These are phyloP conservation scores for Trametes polyzona DNA, from an alignment of 1,284 basidiomycete genomes.

Conservation along the genomic window DNA sequence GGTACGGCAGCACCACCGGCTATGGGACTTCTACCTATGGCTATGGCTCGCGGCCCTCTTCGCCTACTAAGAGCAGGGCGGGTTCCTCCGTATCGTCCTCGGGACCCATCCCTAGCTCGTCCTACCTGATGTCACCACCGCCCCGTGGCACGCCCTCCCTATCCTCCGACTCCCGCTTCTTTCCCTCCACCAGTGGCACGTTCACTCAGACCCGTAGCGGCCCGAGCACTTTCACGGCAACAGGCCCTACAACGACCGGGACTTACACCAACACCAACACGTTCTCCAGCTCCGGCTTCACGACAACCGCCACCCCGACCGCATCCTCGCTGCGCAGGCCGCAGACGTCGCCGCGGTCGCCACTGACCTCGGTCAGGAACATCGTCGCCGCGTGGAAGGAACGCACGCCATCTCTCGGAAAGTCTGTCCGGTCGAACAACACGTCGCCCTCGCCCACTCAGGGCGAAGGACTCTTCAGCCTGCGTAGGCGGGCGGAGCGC, in stretches of 20 bases:
- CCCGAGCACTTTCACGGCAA: conserved; percentile 29
- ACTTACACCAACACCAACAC: conserved; percentile 36
- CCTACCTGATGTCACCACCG: conserved; percentile 45
- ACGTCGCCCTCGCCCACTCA: conserved; percentile 39
- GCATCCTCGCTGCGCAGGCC: conserved; percentile 51
- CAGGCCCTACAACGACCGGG: conserved; percentile 26
- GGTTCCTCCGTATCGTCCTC: conserved; percentile 36
- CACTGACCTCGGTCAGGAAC: conserved; percentile 73
- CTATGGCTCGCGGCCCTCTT: conserved; percentile 47
- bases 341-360: conserved; percentile 64
- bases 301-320: conserved; percentile 36
- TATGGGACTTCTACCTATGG: conserved; percentile 35
- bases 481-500: conserved; percentile 60
- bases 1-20: conserved; percentile 36
- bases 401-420: conserved; percentile 50
- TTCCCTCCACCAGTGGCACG: conserved; percentile 40
- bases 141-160: conserved; percentile 29
- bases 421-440: conserved; percentile 35
- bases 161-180: conserved; percentile 41
- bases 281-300: conserved; percentile 38
- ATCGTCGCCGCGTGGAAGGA: conserved; percentile 83
- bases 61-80: conserved; percentile 48
- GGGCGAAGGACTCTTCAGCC: conserved; percentile 60
- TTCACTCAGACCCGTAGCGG: conserved; percentile 35
- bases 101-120: conserved; percentile 37